These are phyloP conservation scores for Scutellaria galericulata DNA, from an alignment of 257 asterid species.

Conservation along the genomic window DNA sequence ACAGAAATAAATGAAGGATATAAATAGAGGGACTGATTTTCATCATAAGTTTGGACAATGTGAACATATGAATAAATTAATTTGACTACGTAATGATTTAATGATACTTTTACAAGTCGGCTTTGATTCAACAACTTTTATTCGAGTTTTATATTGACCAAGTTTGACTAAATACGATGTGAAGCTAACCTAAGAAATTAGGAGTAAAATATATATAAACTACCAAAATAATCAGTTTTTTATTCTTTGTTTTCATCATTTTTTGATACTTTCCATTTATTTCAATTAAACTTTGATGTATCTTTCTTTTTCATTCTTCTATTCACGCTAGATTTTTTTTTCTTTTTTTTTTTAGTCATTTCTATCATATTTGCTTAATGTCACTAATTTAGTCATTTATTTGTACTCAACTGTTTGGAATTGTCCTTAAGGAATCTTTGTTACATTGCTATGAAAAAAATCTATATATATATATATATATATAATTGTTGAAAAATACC, in stretches of 20 bases:
- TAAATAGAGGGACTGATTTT: constrained; percentile 18
- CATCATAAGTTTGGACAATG: constrained; percentile 8
- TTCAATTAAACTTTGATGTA: background rate
- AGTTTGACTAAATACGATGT: background rate
- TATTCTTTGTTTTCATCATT: background rate
- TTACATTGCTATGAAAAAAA: no score
- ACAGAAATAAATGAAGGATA: background rate
- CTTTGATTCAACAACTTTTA: background rate
- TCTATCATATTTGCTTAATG: no score
- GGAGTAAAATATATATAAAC: background rate
- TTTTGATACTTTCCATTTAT: background rate
- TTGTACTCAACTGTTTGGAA: no score
- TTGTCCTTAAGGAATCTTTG: no score
- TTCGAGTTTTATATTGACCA: background rate
- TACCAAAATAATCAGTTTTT: background rate
- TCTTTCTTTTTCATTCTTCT: background rate
- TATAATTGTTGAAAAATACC: no score
- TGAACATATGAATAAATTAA: constrained; percentile 17
- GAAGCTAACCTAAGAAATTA: background rate
- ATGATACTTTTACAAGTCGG: constrained; percentile 29
- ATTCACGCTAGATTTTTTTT: background rate
- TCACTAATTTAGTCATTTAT: no score
- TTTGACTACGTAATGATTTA: constrained; percentile 23
- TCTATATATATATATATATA: no score
- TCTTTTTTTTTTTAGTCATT: no score